Conservation (phyloP, 1,284 basidiomycete species). For the Lentinula novae-zelandiae region DNA sequence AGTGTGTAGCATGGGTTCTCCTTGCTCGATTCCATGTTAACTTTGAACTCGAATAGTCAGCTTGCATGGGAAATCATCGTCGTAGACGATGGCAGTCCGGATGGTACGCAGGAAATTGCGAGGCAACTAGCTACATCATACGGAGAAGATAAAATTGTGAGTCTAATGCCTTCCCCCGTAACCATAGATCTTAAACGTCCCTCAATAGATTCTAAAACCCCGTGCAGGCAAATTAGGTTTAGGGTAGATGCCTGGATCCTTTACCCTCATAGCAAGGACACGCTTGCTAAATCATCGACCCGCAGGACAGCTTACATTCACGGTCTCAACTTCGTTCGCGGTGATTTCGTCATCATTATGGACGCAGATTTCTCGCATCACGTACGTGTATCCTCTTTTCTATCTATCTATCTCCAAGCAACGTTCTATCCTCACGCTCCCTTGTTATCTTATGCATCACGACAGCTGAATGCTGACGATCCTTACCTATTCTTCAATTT, state of each 20-base stretch:
- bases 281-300: neutral
- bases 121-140: conserved; percentile 73
- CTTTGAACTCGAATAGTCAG: conserved; percentile 25
- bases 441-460: neutral
- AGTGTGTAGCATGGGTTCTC: conserved; percentile 40
- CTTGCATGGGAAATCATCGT: conserved; percentile 82
- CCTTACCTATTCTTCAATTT: neutral
- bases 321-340: conserved; percentile 82
- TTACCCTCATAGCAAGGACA: neutral
- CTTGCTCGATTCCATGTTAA: conserved; percentile 1
- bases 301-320: conserved; percentile 87
- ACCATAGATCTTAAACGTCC: neutral
- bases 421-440: neutral
- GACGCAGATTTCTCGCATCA: conserved; percentile 96
- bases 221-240: conserved; percentile 87
- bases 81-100: conserved; percentile 89
- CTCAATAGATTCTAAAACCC: conserved; percentile 68
- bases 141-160: conserved; percentile 80
- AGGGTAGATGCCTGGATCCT: conserved; percentile 46
- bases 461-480: neutral
- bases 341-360: conserved; percentile 97
- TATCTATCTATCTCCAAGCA: neutral
- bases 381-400: conserved; percentile 40
- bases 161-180: conserved; percentile 19
- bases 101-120: conserved; percentile 88